phyloP scores from a whole-genome alignment of 768 basidiomycete species.

The Termitomyces sp. region DNA sequence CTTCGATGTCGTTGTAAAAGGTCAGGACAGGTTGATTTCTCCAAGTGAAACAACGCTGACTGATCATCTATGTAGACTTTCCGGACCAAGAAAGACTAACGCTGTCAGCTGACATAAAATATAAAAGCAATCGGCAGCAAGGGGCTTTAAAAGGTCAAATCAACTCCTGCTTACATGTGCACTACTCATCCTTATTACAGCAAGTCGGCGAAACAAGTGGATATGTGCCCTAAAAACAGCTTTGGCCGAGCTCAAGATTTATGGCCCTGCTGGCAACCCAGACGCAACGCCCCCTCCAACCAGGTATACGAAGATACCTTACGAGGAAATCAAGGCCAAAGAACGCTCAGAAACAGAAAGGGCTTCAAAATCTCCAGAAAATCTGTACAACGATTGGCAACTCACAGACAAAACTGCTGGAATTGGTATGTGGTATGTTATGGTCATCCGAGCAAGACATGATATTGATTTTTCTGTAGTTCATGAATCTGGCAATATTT shows the following conservation, averaged over 20 bases:
- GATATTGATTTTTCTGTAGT: conserved; percentile 14
- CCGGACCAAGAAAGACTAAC: conserved; percentile 77
- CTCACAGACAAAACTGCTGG: conserved; percentile 48
- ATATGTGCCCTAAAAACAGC: conserved; percentile 78
- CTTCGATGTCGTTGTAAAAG: conserved; percentile 70
- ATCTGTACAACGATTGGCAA: conserved; percentile 38
- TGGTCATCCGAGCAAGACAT: neutral
- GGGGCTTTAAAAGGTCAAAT: conserved; percentile 58
- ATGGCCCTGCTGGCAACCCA: conserved; percentile 57
- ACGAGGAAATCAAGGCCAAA: conserved; percentile 47
- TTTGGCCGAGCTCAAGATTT: conserved; percentile 66
- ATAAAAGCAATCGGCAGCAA: conserved; percentile 84
- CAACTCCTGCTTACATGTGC: neutral
- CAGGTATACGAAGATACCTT: conserved; percentile 70
- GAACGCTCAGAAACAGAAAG: conserved; percentile 27
- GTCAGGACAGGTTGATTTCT: conserved; percentile 24
- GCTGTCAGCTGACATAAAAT: conserved; percentile 77
- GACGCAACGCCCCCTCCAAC: conserved; percentile 44
- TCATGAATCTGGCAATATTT: conserved; percentile 37
- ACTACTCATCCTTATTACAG: conserved; percentile 24
- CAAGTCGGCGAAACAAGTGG: conserved; percentile 87
- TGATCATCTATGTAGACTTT: conserved; percentile 43
- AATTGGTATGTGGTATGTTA: conserved; percentile 31
- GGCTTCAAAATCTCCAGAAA: conserved; percentile 16
- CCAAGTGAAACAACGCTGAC: neutral